phyloP scores from a whole-genome alignment of 176 grass and related monocot species.

The Rhipidocladum racemiflorum region DNA sequence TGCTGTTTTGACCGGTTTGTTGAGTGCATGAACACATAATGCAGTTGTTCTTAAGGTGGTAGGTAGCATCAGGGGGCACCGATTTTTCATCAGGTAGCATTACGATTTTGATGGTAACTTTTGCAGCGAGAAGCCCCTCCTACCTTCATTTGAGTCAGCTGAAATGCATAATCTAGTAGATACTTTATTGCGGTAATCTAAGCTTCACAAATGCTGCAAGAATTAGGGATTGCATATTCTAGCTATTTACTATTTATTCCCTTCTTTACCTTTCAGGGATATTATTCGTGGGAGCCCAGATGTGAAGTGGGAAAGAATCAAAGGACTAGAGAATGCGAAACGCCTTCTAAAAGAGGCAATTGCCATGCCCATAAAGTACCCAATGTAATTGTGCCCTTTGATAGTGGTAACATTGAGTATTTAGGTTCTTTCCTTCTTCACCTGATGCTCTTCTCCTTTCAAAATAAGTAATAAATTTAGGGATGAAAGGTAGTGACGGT shows the following conservation, averaged over 20 bases:
- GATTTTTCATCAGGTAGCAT: not conserved
- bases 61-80: not conserved
- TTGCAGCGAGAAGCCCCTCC: constrained; percentile 80
- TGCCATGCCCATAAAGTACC: constrained; percentile 98
- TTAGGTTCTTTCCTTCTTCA: not conserved
- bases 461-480: not conserved
- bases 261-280: constrained; percentile 52
- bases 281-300: constrained; percentile 91
- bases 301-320: constrained; percentile 99
- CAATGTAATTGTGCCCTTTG: constrained; percentile 47
- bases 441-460: not conserved
- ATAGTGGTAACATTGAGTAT: not conserved
- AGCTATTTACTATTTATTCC: constrained; percentile 11
- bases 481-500: not conserved
- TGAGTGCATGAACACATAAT: not conserved
- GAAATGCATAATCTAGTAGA: constrained; percentile 86
- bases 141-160: constrained; percentile 80
- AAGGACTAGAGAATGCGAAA: constrained; percentile 90
- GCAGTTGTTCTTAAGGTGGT: not conserved
- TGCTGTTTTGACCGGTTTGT: not conserved
- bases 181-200: constrained; percentile 67
- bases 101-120: constrained; percentile 22
- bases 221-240: not conserved
- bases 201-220: not conserved
- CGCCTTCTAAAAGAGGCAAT: constrained; percentile 88